Evolutionary conservation across 2,329 filamentous ascomycete genomes (phyloP).

Genomic region (Pleurostoma richardsiae): DNA sequence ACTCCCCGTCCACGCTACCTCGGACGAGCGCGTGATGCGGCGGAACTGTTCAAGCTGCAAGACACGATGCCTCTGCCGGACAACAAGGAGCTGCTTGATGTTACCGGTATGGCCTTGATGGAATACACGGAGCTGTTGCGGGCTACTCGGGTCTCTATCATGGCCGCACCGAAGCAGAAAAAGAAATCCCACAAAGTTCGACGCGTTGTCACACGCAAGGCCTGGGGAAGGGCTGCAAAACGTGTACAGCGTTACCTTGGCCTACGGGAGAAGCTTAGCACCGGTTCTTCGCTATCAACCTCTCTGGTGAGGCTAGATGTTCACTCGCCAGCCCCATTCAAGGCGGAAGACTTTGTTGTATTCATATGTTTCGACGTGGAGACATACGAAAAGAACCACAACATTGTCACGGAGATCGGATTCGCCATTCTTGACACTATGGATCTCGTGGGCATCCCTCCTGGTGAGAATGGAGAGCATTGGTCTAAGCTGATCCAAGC

Average conservation of each 20-base stretch:
- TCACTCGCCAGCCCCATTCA: slow-evolving; percentile 35
- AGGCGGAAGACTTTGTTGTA: slow-evolving; percentile 51
- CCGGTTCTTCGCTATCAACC: not conserved
- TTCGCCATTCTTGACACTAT: slow-evolving; percentile 73
- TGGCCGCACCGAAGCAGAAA: slow-evolving; percentile 38
- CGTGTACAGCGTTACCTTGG: slow-evolving; percentile 68
- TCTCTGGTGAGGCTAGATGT: slow-evolving; percentile 31
- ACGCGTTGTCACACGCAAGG: slow-evolving; percentile 37
- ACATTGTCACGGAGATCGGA: slow-evolving; percentile 78
- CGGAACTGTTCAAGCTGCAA: slow-evolving; percentile 23
- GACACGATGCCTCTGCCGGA: slow-evolving; percentile 27
- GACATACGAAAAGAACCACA: slow-evolving; percentile 63
- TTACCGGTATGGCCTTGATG: too few relatives aligned
- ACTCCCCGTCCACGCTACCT: slow-evolving; percentile 65
- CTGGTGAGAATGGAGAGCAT: slow-evolving; percentile 54
- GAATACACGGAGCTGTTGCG: not conserved
- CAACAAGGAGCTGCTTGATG: too few relatives aligned
- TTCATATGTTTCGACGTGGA: slow-evolving; percentile 83
- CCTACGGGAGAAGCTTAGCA: slow-evolving; percentile 38
- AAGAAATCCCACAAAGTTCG: slow-evolving; percentile 30
- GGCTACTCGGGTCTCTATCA: not conserved
- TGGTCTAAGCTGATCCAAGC: slow-evolving; percentile 66
- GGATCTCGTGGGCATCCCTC: slow-evolving; percentile 45
- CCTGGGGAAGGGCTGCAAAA: slow-evolving; percentile 51
- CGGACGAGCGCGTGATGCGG: slow-evolving; percentile 45